Evolutionary conservation across 139 green algal genomes (phyloP).

Genomic region (Eudorina sp.): DNA sequence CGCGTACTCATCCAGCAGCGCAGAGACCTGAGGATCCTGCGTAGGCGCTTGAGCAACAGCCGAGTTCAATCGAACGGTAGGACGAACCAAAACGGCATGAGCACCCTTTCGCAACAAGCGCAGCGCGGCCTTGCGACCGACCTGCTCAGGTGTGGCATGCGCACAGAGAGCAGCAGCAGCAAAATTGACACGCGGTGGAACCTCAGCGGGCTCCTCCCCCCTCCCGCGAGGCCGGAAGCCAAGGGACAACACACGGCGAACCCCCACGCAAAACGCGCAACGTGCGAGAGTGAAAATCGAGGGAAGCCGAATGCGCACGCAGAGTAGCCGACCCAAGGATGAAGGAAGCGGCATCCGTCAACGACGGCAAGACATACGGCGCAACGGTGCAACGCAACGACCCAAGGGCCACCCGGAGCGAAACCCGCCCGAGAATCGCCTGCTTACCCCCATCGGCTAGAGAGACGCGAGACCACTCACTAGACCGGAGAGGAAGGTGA

Average conservation of each 20-base stretch:
- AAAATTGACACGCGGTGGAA: not conserved
- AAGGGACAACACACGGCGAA: not conserved
- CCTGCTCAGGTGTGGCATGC: not conserved
- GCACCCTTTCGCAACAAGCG: not conserved
- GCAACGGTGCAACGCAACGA: too few relatives aligned
- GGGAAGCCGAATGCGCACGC: not conserved
- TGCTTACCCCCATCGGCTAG: too few relatives aligned
- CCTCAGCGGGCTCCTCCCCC: not conserved
- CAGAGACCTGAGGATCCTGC: not conserved
- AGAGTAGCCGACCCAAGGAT: not conserved
- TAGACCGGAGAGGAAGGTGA: too few relatives aligned
- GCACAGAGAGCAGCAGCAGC: not conserved
- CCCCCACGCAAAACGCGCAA: not conserved
- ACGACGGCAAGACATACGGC: too few relatives aligned
- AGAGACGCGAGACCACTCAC: too few relatives aligned
- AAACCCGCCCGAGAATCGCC: too few relatives aligned
- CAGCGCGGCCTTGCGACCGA: not conserved
- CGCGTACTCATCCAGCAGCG: not conserved
- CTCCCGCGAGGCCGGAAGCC: not conserved
- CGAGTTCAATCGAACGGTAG: not conserved
- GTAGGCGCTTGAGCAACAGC: not conserved
- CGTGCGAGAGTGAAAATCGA: not conserved
- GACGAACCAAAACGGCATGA: not conserved
- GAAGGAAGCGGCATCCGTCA: not conserved
- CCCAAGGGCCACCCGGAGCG: too few relatives aligned